Evolutionary conservation across 495 filamentous ascomycete species (phyloP), one percentile per base, ranked within the genome.

Genomic region (Monascus purpureus): DNA sequence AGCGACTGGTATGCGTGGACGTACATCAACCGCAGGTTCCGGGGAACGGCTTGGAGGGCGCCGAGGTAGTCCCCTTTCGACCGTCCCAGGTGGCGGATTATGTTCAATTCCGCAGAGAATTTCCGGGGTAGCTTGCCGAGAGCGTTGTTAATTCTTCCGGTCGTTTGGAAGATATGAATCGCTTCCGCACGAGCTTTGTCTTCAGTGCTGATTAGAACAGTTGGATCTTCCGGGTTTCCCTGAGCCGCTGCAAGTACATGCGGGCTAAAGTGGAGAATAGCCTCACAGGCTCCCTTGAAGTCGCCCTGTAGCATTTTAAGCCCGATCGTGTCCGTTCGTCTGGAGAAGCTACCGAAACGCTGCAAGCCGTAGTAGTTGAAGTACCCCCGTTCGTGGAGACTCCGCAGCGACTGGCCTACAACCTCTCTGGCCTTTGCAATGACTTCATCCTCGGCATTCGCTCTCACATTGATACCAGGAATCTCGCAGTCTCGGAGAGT

Each of bases 361-460:
- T 97, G 90, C 2, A 95, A 70, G 9, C 90, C 90, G 38, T 80
- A 97, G 60, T 96, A 96, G 52, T 97, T 96, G 52, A 96, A 73
- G 57, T 93, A 97, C 0, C 90, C 90, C 9, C 72, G 59, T 27
- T 70, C 50, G 31, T 55, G 52, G 6, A 86, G 61, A 17, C 63
- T 60, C 28, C 56, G 46, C 26, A 80, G 53, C 5, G 74, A 60
- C 1, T 61, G 46, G 8, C 54, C 57, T 4, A 95, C 63, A 25
- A 79, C 52, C 4, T 67, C 56, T 8, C 72, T 49, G 5, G 63
- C 63, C 28, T 61, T 59, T 9, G 51, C 33, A 35, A 42, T 41
- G 34, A 40, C 61, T 33, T 45, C 47, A 41, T 53, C 20, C 5
- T 4, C 52, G 18, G 38, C 39, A 38, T 61, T 51, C 11, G 17